Conservation (phyloP, 1,284 basidiomycete genomes). For the Trichosporon inkin region DNA sequence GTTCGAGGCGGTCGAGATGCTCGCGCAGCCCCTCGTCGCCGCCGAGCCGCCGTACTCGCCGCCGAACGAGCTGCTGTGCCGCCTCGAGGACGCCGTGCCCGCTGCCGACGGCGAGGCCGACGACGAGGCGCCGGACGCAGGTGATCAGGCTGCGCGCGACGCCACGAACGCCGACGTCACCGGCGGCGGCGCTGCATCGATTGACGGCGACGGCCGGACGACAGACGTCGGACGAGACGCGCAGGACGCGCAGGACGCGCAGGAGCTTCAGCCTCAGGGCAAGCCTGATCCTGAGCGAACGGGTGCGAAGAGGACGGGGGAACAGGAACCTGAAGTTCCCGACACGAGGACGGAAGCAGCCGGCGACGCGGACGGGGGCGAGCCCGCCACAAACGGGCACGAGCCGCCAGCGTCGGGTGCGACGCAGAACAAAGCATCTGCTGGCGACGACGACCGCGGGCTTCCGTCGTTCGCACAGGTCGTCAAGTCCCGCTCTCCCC, state of each 20-base stretch:
- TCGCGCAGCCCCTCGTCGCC: background rate
- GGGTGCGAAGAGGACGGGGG: background rate
- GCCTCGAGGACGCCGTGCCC: background rate
- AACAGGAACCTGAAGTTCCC: background rate
- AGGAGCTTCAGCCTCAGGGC: background rate
- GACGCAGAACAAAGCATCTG: background rate
- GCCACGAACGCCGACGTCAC: too few species aligned
- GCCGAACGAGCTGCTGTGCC: background rate
- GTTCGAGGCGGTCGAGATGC: conserved; percentile 1
- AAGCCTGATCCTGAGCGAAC: background rate
- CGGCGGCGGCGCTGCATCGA: too few species aligned
- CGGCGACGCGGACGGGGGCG: background rate
- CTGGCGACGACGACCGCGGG: background rate
- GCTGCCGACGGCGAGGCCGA: background rate
- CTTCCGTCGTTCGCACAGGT: background rate
- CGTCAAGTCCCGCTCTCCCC: background rate
- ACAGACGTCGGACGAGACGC: too few species aligned
- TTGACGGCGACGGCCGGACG: too few species aligned
- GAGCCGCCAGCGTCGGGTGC: background rate
- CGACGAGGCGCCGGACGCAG: too few species aligned
- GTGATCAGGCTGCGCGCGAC: too few species aligned
- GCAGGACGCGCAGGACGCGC: background rate
- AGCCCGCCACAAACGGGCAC: conserved; percentile 7
- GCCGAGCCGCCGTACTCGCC: conserved; percentile 5
- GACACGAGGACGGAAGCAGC: background rate